A percentile compares a stretch with the other conserved stretches of the same genome.
Evolutionary conservation across 1,284 basidiomycete genomes (phyloP).

Genomic region (Nidula niveotomentosa): DNA sequence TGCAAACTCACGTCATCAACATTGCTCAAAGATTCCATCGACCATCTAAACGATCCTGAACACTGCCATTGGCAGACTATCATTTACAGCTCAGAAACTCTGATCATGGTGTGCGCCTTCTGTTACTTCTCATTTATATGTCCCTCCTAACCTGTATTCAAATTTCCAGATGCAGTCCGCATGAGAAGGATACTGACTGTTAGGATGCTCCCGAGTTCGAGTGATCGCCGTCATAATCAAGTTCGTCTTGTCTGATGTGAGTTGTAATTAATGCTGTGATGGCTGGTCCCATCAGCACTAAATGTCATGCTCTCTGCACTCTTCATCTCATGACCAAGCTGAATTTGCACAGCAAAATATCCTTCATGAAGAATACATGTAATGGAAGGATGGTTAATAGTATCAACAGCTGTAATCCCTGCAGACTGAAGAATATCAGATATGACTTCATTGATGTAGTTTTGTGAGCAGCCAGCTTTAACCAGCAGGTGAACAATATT

Average conservation of each 20-base stretch:
- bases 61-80: too few species aligned
- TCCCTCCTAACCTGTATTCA: too few species aligned
- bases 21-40: too few species aligned
- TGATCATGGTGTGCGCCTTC: too few species aligned
- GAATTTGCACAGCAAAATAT: constrained; percentile 15
- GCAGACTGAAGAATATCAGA: constrained; percentile 10
- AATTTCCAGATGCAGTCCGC: too few species aligned
- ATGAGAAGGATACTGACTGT: too few species aligned
- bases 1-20: too few species aligned
- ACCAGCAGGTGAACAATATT: constrained; percentile 7
- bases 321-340: constrained; percentile 19
- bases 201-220: too few species aligned
- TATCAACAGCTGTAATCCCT: constrained; percentile 13
- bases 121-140: too few species aligned
- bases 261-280: constrained; percentile 15
- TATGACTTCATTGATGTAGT: constrained; percentile 10
- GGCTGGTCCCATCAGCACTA: constrained; percentile 15
- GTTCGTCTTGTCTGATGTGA: constrained; percentile 6
- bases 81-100: too few species aligned
- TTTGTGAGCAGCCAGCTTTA: constrained; percentile 6
- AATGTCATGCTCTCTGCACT: constrained; percentile 5
- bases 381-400: constrained; percentile 13
- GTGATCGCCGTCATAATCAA: too few species aligned
- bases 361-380: constrained; percentile 16
- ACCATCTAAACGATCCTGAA: too few species aligned